Evolutionary conservation across 371 early-diverging fungal genomes (phyloP).

Genomic region (Vairimorpha apis): DNA sequence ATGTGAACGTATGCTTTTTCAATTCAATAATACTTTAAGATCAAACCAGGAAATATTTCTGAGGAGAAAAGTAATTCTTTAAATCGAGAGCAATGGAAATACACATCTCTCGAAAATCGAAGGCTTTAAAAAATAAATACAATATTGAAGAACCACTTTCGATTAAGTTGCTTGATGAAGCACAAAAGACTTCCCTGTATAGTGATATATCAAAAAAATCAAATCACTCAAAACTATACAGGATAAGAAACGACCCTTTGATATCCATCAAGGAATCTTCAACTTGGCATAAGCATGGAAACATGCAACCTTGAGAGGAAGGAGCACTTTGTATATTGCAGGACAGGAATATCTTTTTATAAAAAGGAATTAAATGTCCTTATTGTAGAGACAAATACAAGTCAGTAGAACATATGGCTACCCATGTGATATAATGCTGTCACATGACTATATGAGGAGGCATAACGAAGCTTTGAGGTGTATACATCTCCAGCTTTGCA

Average conservation of each 20-base stretch:
- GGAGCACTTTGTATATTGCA: background rate
- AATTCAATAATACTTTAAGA: background rate
- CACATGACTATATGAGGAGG: conserved; percentile 3
- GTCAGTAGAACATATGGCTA: conserved; percentile 5
- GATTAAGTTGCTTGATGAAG: background rate
- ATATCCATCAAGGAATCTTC: background rate
- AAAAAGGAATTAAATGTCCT: conserved; percentile 7
- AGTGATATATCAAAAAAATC: background rate
- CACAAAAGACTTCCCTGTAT: background rate
- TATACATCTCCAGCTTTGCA: background rate
- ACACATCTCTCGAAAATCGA: background rate
- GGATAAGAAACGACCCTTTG: background rate
- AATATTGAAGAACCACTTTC: background rate
- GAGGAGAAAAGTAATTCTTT: background rate
- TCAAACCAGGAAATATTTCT: background rate
- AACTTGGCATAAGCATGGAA: background rate
- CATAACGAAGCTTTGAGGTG: conserved; percentile 3
- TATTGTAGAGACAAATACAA: background rate
- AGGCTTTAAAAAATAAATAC: background rate
- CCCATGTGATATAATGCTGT: background rate
- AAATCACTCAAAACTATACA: background rate
- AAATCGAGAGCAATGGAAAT: background rate
- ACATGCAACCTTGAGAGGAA: background rate
- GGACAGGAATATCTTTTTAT: background rate
- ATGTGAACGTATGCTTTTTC: background rate